Evolutionary conservation across 306 rosid species (phyloP), one percentile per base, ranked within the genome.

Genomic region (Chamaecrista fasciculata): DNA sequence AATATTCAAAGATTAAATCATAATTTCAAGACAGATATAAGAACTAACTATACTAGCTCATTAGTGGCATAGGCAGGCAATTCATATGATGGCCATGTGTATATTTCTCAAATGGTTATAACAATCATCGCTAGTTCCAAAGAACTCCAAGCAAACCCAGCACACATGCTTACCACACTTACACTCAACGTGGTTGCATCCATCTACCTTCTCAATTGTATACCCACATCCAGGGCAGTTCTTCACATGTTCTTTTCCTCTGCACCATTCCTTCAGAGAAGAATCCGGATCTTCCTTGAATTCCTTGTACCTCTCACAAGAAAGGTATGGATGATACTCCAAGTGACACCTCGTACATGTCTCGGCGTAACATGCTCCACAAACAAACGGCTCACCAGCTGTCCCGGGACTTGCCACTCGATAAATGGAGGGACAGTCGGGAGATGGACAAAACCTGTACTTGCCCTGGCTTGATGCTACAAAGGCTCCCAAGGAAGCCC

Each of bases 121-220:
- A 71, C 99, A 94, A 11, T 82, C 92, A 11, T 94, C 80, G 57
- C 97, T 74, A 63, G 64, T 76, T 31, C 29, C 64, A 14, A 76
- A 91, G 78, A 61, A 53, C 28, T 76, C 95, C 82, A 94, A 76
- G 77, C 97, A 95, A 51, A 71, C 95, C 97, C 97, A 95, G 80
- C 99, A 95, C 4, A 95, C 85, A 72, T 95, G 99, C 51, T 63
- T 91, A 39, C 92, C 97, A 48, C 99, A 95, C 84, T 75, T 80
- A 26, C 99, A 95, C 80, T 82, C 92, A 15, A 95, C 44, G 49
- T 91, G 99, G 78, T 95, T 91, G 87, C 99, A 95, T 36, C 99
- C 99, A 8, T 91, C 97, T 0, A 70, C 44, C 85, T 95, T 95
- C 85, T 95, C 96, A 34, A 95, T 89, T 16, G 85, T 76, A 66